Evolutionary conservation across 345 rosid genomes (phyloP).

Genomic region (Lepidium sativum): DNA sequence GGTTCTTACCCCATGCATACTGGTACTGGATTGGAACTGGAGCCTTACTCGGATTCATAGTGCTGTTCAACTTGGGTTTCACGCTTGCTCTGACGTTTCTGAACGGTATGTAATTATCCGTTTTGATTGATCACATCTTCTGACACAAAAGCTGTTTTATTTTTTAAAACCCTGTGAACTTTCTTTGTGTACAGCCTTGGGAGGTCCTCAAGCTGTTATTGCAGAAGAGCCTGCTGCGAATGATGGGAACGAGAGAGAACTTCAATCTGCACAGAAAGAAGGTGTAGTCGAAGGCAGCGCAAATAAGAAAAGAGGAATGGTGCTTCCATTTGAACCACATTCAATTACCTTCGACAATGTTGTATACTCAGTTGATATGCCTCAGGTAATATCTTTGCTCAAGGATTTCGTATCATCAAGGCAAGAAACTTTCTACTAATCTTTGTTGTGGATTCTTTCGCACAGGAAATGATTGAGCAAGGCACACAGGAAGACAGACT

Average conservation of each 20-base stretch:
- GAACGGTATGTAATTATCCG: conserved; percentile 43
- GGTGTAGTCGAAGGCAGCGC: conserved; percentile 3
- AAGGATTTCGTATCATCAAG: background rate
- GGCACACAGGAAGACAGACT: conserved; percentile 51
- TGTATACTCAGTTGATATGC: conserved; percentile 67
- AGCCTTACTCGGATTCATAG: conserved; percentile 48
- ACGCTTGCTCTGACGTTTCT: conserved; percentile 60
- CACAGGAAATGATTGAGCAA: conserved; percentile 43
- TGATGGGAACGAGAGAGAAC: conserved; percentile 23
- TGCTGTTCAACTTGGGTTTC: conserved; percentile 63
- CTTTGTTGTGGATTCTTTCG: background rate
- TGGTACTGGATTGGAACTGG: conserved; percentile 91
- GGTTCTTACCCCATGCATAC: conserved; percentile 53
- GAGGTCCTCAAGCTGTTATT: conserved; percentile 41
- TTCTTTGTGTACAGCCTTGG: conserved; percentile 42
- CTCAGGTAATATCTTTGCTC: conserved; percentile 39
- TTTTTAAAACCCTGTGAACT: background rate
- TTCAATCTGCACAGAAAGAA: conserved; percentile 19
- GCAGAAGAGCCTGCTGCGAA: conserved; percentile 35
- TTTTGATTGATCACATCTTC: background rate
- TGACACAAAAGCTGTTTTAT: background rate
- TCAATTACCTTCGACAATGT: conserved; percentile 51
- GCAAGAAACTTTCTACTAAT: conserved; percentile 1
- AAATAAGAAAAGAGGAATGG: conserved; percentile 52
- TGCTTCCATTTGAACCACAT: conserved; percentile 70